phyloP scores from a whole-genome alignment of 192 early-diverging fungal species.

The Cladochytrium replicatum region DNA sequence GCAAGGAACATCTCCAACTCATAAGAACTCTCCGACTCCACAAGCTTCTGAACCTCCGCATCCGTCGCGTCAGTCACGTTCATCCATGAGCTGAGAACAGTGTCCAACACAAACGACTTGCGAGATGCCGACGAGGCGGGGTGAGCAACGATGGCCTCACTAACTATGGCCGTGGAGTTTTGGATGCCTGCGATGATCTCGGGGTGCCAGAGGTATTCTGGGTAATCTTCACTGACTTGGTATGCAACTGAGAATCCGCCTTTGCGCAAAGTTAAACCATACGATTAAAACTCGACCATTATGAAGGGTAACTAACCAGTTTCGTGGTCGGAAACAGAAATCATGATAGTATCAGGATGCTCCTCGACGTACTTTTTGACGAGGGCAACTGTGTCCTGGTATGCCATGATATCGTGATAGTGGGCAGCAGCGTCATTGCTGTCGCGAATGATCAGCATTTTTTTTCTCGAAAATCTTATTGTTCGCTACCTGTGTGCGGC shows the following conservation, averaged over 20 bases:
- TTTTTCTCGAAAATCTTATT: background rate
- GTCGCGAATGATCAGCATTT: constrained; percentile 2
- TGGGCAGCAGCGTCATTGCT: constrained; percentile 91
- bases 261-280: too few species aligned
- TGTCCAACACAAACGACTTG: constrained; percentile 33
- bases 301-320: too few species aligned
- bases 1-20: constrained; percentile 13
- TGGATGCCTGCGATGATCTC: constrained; percentile 56
- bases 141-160: constrained; percentile 27
- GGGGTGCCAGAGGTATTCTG: constrained; percentile 77
- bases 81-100: constrained; percentile 54
- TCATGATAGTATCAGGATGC: constrained; percentile 79
- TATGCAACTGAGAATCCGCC: constrained; percentile 78
- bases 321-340: constrained; percentile 89
- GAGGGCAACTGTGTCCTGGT: constrained; percentile 62
- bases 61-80: constrained; percentile 58
- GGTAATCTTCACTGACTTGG: constrained; percentile 60
- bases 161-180: constrained; percentile 53
- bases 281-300: too few species aligned
- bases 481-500: constrained; percentile 62
- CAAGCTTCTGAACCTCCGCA: constrained; percentile 32
- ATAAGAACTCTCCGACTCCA: constrained; percentile 34
- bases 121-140: constrained; percentile 8
- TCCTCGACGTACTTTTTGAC: constrained; percentile 69
- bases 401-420: constrained; percentile 82